Percentiles rank a stretch among this genome's conserved stretches.
These are phyloP conservation scores for Candida berthetii DNA, from an alignment of 805 yeast species.

Conservation along the genomic window DNA sequence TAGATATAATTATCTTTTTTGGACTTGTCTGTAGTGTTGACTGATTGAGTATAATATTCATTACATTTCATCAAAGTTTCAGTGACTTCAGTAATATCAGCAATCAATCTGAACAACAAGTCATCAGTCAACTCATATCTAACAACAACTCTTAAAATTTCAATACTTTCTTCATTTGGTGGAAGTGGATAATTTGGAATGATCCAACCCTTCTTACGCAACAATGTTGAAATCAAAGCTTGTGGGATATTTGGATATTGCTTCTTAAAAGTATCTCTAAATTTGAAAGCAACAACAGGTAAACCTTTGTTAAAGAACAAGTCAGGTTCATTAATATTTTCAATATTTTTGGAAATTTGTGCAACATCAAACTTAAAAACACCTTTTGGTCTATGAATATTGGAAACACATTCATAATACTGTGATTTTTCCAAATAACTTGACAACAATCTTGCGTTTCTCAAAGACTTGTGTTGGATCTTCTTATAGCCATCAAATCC, in stretches of 20 bases:
- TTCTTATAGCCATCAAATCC: slow-evolving; percentile 70
- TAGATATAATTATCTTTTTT: slow-evolving; percentile 30
- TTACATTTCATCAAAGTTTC: slow-evolving; percentile 47
- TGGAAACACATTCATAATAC: slow-evolving; percentile 68
- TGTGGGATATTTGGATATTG: slow-evolving; percentile 81
- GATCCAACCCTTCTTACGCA: slow-evolving; percentile 81
- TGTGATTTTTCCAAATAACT: slow-evolving; percentile 57
- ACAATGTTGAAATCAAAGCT: slow-evolving; percentile 59
- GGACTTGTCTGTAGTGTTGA: slow-evolving; percentile 7
- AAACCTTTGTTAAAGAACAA: slow-evolving; percentile 62
- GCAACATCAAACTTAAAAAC: slow-evolving; percentile 16
- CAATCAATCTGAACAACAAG: slow-evolving; percentile 57
- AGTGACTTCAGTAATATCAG: slow-evolving; percentile 46
- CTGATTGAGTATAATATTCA: slow-evolving; percentile 19
- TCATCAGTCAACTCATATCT: slow-evolving; percentile 60
- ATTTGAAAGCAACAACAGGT: slow-evolving; percentile 85
- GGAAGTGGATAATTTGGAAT: slow-evolving; percentile 88
- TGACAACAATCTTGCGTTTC: slow-evolving; percentile 66
- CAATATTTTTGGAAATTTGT: slow-evolving; percentile 20
- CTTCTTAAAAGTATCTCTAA: slow-evolving; percentile 49
- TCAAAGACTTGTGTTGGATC: slow-evolving; percentile 54
- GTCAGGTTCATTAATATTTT: slow-evolving; percentile 24
- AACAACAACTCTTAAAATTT: slow-evolving; percentile 81
- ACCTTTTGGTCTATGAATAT: slow-evolving; percentile 60
- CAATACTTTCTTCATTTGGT: slow-evolving; percentile 44